Conservation (phyloP, 73 alveolate species). For the Durusdinium trenchii region DNA sequence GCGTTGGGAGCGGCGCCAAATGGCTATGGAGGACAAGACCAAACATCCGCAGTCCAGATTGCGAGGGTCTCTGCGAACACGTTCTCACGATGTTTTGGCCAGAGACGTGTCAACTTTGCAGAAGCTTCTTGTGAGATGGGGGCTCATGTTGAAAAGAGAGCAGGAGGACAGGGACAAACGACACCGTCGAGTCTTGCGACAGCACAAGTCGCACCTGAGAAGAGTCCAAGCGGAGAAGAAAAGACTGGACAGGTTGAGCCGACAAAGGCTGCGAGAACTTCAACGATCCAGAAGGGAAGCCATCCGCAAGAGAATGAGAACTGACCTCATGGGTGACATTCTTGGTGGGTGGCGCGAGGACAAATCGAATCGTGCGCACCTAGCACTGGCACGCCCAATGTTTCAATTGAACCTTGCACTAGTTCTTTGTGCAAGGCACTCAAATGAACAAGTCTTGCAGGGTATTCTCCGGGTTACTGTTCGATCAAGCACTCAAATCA, state of each 20-base stretch:
- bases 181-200: neutral
- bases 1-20: neutral
- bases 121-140: slow-evolving; percentile 41
- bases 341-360: too few relatives aligned
- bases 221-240: neutral
- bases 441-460: too few relatives aligned
- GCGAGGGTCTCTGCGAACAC: neutral
- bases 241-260: neutral
- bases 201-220: neutral
- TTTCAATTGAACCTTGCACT: too few relatives aligned
- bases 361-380: too few relatives aligned
- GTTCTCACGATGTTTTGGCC: neutral
- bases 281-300: neutral
- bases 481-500: too few relatives aligned
- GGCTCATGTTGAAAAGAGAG: neutral
- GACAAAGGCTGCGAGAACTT: neutral
- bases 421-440: too few relatives aligned
- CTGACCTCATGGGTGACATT: too few relatives aligned
- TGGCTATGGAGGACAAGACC: neutral
- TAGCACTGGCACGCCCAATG: too few relatives aligned
- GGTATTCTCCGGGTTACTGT: too few relatives aligned
- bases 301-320: neutral
- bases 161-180: neutral
- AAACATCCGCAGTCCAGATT: neutral
- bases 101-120: neutral